A percentile compares a stretch with the other conserved stretches of the same genome.
phyloP scores from a whole-genome alignment of 2,329 filamentous ascomycete genomes.

The Coniochaeta pulveracea region DNA sequence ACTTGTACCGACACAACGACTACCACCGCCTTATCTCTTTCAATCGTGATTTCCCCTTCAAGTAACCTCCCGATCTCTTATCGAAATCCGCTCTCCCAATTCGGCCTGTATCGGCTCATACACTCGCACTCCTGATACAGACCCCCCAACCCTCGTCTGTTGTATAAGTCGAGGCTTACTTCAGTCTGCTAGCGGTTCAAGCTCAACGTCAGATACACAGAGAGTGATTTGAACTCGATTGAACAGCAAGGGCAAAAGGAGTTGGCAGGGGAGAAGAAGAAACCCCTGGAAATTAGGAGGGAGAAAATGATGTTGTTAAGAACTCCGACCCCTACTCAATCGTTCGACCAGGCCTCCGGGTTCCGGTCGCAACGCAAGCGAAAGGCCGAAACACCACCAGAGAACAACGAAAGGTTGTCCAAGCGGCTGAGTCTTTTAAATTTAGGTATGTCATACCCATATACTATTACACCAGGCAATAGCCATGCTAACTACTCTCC shows the following conservation, averaged over 20 bases:
- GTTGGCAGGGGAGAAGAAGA: background rate
- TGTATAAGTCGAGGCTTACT: no score
- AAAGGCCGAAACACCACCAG: slow-evolving; percentile 44
- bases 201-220: no score
- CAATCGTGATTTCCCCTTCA: background rate
- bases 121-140: background rate
- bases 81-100: background rate
- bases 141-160: background rate
- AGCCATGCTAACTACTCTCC: slow-evolving; percentile 15
- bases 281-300: background rate
- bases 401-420: slow-evolving; percentile 60
- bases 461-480: slow-evolving; percentile 6
- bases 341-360: background rate
- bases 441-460: slow-evolving; percentile 57
- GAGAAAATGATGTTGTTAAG: slow-evolving; percentile 2
- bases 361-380: slow-evolving; percentile 35
- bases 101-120: background rate
- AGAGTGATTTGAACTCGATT: background rate
- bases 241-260: background rate
- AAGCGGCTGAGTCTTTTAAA: slow-evolving; percentile 78
- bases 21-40: no score
- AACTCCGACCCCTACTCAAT: background rate
- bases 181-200: no score
- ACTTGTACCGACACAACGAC: no score
- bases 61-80: background rate